Base-by-base conservation (phyloP, 495 filamentous ascomycete species). In the Terfezia claveryi region DNA sequence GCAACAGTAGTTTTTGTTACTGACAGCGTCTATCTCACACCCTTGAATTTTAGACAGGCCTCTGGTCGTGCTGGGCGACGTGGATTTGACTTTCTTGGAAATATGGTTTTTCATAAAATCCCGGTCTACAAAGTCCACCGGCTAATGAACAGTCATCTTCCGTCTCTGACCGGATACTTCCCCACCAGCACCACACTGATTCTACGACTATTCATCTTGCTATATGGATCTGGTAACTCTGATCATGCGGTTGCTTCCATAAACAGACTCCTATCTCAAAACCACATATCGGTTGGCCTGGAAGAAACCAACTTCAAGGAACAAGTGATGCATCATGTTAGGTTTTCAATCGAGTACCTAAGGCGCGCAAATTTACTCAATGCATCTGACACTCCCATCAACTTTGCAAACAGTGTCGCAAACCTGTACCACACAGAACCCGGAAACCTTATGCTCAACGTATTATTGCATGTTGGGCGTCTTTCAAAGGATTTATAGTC, bases 341-440 rank as follows among this genome's bases (percentile, higher is more conserved):
- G 83, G 12, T 87, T 87, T 58, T 85, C 83, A 0, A 82, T 88
- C 50, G 83, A 88, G 56, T 87, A 85, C 58, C 74, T 87, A 8
- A 74, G 82, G 36, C 69, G 81, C 12, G 78, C 85, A 57, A 63
- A 73, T 37, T 73, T 88, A 1, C 69, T 88, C 23, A 76, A 73
- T 20, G 56, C 68, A 10, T 59, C 62, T 7, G 83, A 82, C 20
- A 70, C 64, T 12, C 81, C 83, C 0, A 65, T 83, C 16, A 83
- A 86, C 60, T 85, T 87, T 60, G 75, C 82, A 0, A 74, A 76
- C 1, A 67, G 73, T 27, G 71, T 85, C 6, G 73, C 74, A 5
- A 81, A 85, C 66, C 70, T 88, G 0, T 85, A 82, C 66, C 85
- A 77, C 58, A 80, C 79, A 0, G 83, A 85, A 58, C 81, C 78